A percentile compares a stretch with the other conserved stretches of the same genome.
phyloP scores from a whole-genome alignment of 495 filamentous ascomycete species.

The Penicillium macrosclerotiorum region DNA sequence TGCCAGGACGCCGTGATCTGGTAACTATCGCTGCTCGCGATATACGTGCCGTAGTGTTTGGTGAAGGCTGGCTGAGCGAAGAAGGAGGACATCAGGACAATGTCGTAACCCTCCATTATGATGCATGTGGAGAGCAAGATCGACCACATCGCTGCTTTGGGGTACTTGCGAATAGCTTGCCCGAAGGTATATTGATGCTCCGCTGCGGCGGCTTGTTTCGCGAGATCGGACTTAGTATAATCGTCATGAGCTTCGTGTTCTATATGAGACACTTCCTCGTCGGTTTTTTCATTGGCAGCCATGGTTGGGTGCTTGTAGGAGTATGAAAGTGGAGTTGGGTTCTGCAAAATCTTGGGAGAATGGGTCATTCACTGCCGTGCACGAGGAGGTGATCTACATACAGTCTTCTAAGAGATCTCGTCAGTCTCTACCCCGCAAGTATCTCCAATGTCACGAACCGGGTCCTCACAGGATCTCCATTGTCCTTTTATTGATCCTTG shows the following conservation, averaged over 20 bases:
- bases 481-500: not conserved
- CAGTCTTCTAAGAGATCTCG: not conserved
- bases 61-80: slow-evolving; percentile 1
- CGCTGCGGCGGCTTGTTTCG: not conserved
- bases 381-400: not conserved
- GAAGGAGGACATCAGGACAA: slow-evolving; percentile 1
- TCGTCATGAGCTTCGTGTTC: not conserved
- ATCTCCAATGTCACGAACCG: not conserved
- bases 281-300: not conserved
- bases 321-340: not conserved
- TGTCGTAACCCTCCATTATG: slow-evolving; percentile 1
- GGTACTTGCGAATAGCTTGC: not conserved
- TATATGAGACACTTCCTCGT: not conserved
- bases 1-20: slow-evolving; percentile 66
- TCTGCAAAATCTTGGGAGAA: not conserved
- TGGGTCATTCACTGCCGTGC: not conserved
- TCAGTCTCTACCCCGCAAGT: not conserved
- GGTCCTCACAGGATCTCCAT: not conserved
- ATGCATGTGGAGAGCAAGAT: not conserved
- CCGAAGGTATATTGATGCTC: not conserved
- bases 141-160: slow-evolving; percentile 1
- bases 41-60: not conserved
- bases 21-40: slow-evolving; percentile 36
- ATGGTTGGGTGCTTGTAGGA: not conserved
- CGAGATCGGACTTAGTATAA: slow-evolving; percentile 1